Evolutionary conservation across 768 basidiomycete species (phyloP).

Genomic region (Tylopilus sp.): DNA sequence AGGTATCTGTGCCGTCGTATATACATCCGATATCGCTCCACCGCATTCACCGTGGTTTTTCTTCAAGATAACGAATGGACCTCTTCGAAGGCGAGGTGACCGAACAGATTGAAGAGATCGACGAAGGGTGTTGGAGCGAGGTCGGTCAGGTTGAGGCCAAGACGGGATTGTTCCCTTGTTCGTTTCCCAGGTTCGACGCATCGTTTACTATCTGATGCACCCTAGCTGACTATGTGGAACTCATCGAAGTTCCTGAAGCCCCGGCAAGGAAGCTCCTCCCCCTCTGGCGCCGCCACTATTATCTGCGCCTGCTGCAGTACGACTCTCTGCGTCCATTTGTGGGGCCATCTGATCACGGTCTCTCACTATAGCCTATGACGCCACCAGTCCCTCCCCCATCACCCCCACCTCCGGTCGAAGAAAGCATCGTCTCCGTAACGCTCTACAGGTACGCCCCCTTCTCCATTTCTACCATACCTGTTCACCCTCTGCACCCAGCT

Average conservation of each 20-base stretch:
- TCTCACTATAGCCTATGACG: conserved; percentile 30
- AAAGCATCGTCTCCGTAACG: conserved; percentile 61
- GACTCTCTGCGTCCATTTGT: conserved; percentile 4
- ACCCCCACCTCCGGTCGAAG: conserved; percentile 52
- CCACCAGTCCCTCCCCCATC: conserved; percentile 36
- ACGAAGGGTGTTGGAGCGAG: conserved; percentile 93
- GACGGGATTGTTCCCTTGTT: conserved; percentile 83
- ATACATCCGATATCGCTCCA: conserved; percentile 43
- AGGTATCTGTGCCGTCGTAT: conserved; percentile 73
- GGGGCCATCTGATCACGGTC: too few species aligned
- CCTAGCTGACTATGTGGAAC: conserved; percentile 83
- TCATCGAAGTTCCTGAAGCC: conserved; percentile 49
- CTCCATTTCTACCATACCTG: not conserved
- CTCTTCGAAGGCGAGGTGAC: conserved; percentile 80
- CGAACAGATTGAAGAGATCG: conserved; percentile 77
- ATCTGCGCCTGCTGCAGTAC: conserved; percentile 38
- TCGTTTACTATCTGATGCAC: too few species aligned
- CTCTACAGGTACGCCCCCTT: conserved; percentile 60
- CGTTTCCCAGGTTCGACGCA: too few species aligned
- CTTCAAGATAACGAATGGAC: conserved; percentile 77
- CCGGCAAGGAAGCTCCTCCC: conserved; percentile 45
- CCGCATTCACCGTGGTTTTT: not conserved
- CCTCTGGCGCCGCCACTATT: conserved; percentile 47
- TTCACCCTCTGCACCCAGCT: conserved; percentile 41
- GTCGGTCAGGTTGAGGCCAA: conserved; percentile 60